Conservation (phyloP, 1,139 yeast genomes). For the Pichia sp. region DNA sequence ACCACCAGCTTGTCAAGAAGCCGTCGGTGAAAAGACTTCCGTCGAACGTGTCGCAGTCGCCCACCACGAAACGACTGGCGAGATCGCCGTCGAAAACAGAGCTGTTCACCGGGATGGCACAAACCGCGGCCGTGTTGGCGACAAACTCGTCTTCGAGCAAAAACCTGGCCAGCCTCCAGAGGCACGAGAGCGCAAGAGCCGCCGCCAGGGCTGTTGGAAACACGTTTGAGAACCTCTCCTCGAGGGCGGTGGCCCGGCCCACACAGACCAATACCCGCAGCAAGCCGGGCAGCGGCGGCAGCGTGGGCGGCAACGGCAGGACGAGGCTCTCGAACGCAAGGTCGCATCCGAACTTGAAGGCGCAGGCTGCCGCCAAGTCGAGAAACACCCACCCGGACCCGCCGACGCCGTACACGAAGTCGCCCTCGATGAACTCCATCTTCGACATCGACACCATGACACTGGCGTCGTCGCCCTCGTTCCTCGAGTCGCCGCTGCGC, state of each 20-base stretch:
- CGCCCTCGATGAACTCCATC: background rate
- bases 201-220: conserved; percentile 15
- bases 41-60: conserved; percentile 4
- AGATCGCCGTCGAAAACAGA: conserved; percentile 4
- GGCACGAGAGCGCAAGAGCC: conserved; percentile 14
- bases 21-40: conserved; percentile 11
- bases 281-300: background rate
- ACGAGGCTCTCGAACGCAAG: background rate
- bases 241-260: too few species aligned
- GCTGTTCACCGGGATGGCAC: conserved; percentile 9
- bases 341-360: background rate
- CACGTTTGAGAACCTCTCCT: background rate
- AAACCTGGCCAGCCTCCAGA: background rate
- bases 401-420: background rate
- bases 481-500: conserved; percentile 2
- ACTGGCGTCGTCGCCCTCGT: background rate
- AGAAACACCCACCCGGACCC: background rate
- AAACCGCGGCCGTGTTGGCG: conserved; percentile 15
- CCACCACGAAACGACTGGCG: conserved; percentile 6
- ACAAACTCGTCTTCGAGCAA: background rate
- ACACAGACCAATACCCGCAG: background rate
- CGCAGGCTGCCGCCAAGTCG: background rate
- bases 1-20: conserved; percentile 1
- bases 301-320: background rate
- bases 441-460: background rate